phyloP scores from a whole-genome alignment of 495 filamentous ascomycete genomes.

The Polyplosphaeria fusca region DNA sequence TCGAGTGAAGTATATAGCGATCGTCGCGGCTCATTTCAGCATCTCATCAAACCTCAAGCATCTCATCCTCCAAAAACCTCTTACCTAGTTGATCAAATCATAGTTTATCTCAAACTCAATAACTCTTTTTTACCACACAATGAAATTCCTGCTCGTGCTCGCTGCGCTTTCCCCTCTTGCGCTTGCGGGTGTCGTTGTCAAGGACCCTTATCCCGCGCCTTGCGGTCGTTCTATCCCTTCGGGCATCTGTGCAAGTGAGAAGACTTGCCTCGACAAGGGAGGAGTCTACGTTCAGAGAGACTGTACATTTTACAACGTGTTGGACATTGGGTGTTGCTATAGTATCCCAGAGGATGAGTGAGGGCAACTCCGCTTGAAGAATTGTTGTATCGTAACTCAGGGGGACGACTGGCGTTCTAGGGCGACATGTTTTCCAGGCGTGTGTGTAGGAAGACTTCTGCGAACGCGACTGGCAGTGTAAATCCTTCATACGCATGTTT shows the following conservation, averaged over 20 bases:
- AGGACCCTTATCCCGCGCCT: conserved; percentile 28
- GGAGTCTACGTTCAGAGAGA: conserved; percentile 27
- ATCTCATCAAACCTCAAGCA: not conserved
- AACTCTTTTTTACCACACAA: not conserved
- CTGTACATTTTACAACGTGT: conserved; percentile 28
- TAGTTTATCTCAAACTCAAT: conserved; percentile 1
- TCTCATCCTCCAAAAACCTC: too few relatives aligned
- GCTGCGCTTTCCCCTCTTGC: conserved; percentile 16
- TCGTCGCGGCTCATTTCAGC: not conserved
- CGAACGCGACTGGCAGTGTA: too few relatives aligned
- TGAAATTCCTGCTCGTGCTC: conserved; percentile 18
- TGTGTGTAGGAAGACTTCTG: too few relatives aligned
- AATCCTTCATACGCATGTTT: too few relatives aligned
- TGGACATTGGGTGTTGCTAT: conserved; percentile 32
- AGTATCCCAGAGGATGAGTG: conserved; percentile 22
- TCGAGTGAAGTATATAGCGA: too few relatives aligned
- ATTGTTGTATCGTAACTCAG: too few relatives aligned
- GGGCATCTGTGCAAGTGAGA: conserved; percentile 21
- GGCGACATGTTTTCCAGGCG: too few relatives aligned
- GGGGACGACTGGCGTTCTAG: too few relatives aligned
- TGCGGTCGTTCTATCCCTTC: conserved; percentile 27
- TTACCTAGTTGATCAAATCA: too few relatives aligned
- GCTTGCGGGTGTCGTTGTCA: conserved; percentile 2
- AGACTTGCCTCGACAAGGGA: conserved; percentile 11
- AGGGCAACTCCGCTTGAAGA: too few relatives aligned